phyloP scores from a whole-genome alignment of 2,329 filamentous ascomycete genomes.

The Exophiala bonariae region DNA sequence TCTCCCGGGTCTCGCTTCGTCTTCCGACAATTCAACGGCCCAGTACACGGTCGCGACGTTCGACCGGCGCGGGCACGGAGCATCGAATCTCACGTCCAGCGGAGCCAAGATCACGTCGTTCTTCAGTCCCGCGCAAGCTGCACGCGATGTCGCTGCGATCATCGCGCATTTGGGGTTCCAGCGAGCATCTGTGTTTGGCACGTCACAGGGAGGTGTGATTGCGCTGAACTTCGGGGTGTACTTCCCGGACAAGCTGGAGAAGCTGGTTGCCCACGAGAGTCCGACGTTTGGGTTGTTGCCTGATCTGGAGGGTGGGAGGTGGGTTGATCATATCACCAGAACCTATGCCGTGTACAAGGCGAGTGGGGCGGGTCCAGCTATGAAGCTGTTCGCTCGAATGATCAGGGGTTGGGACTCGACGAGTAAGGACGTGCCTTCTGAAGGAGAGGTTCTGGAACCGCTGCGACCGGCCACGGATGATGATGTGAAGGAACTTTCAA shows the following conservation, averaged over 20 bases:
- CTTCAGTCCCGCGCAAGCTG: constrained; percentile 2
- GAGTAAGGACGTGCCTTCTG: neutral
- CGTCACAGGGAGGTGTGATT: constrained; percentile 3
- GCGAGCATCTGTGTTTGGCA: constrained; percentile 1
- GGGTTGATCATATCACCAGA: neutral
- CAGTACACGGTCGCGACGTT: constrained; percentile 5
- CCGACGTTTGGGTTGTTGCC: neutral
- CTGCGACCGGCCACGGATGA: neutral
- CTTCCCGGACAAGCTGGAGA: constrained; percentile 3
- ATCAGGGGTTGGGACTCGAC: neutral
- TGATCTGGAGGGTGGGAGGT: neutral
- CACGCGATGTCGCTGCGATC: constrained; percentile 4
- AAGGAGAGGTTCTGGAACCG: no score
- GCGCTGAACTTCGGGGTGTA: neutral
- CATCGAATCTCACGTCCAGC: neutral
- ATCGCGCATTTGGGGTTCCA: constrained; percentile 5
- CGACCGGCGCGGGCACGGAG: constrained; percentile 2
- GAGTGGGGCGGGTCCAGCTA: neutral
- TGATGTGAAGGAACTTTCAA: no score
- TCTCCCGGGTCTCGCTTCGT: neutral
- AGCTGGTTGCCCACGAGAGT: constrained; percentile 1
- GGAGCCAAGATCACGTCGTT: neutral
- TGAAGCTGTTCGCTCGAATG: neutral
- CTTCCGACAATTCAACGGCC: neutral
- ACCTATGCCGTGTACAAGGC: neutral